These are phyloP conservation scores for Trypanosomatidae sp. DNA, from an alignment of 208 protist species.

Conservation along the genomic window DNA sequence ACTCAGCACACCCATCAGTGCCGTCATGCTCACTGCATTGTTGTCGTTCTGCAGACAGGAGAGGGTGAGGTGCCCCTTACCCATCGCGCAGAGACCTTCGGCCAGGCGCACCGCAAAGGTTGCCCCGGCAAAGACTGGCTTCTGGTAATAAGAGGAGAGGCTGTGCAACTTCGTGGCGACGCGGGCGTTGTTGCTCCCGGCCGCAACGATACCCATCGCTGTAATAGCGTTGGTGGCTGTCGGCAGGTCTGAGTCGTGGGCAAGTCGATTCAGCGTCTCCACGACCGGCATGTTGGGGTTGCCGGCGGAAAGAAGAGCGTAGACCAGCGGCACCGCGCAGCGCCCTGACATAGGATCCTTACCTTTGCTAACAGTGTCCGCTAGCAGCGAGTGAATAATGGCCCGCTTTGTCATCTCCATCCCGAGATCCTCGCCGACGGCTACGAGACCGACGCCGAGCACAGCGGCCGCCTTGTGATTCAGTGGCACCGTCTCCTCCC, in stretches of 20 bases:
- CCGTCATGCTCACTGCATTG: constrained; percentile 76
- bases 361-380: constrained; percentile 84
- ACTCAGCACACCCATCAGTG: constrained; percentile 92
- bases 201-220: constrained; percentile 95
- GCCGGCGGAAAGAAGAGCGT: constrained; percentile 96
- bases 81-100: constrained; percentile 97
- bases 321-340: constrained; percentile 97
- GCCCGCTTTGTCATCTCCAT: constrained; percentile 97
- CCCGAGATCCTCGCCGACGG: constrained; percentile 98
- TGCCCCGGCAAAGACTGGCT: constrained; percentile 84
- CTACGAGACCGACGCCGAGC: constrained; percentile 98
- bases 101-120: constrained; percentile 87
- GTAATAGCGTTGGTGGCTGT: constrained; percentile 97
- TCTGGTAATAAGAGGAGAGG: constrained; percentile 97
- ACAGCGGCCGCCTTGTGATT: constrained; percentile 95
- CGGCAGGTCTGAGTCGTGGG: constrained; percentile 96
- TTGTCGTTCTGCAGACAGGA: constrained; percentile 95
- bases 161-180: constrained; percentile 94
- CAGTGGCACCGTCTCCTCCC: constrained; percentile 41
- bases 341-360: constrained; percentile 80
- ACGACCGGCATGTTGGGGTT: constrained; percentile 97
- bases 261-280: constrained; percentile 97
- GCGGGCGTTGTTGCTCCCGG: constrained; percentile 98
- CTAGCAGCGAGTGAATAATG: constrained; percentile 97
- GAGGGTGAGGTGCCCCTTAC: constrained; percentile 98